Evolutionary conservation across 176 grass and related monocot species (phyloP).

Genomic region (Tuctoria greenei): DNA sequence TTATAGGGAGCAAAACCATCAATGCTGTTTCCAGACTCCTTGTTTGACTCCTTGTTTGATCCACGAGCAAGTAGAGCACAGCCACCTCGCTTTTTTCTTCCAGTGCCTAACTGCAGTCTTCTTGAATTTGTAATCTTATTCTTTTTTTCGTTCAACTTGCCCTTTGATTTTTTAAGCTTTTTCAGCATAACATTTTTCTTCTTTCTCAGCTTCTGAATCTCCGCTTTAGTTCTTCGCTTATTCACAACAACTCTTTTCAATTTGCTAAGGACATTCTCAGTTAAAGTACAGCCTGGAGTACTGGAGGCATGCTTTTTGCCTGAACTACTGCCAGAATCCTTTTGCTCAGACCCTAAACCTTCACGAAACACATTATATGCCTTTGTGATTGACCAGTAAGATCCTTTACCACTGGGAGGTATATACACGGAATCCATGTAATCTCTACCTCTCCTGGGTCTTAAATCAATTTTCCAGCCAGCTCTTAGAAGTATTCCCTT

Average conservation of each 20-base stretch:
- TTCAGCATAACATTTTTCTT: conserved; percentile 35
- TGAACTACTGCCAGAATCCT: conserved; percentile 41
- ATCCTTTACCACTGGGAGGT: conserved; percentile 75
- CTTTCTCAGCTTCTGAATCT: conserved; percentile 44
- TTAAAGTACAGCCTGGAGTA: conserved; percentile 42
- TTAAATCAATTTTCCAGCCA: conserved; percentile 91
- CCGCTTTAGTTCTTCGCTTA: conserved; percentile 45
- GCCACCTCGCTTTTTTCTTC: conserved; percentile 64
- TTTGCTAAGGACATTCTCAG: conserved; percentile 59
- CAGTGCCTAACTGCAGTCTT: conserved; percentile 33
- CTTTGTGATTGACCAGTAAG: conserved; percentile 97
- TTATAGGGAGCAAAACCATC: conserved; percentile 79
- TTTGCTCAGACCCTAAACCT: conserved; percentile 35
- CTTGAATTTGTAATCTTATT: conserved; percentile 33
- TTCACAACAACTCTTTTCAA: conserved; percentile 74
- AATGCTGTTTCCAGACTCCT: conserved; percentile 46
- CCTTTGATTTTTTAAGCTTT: conserved; percentile 28
- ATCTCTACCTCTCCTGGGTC: conserved; percentile 74
- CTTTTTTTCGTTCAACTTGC: conserved; percentile 34
- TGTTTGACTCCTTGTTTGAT: conserved; percentile 66
- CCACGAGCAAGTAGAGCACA: conserved; percentile 76
- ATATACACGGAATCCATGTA: conserved; percentile 92
- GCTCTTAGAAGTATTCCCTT: conserved; percentile 71
- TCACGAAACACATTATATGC: conserved; percentile 59
- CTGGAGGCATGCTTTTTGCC: conserved; percentile 15